Evolutionary conservation across 768 basidiomycete species (phyloP), one percentile per base, ranked within the genome.

Genomic region (Solioccasus polychromus): DNA sequence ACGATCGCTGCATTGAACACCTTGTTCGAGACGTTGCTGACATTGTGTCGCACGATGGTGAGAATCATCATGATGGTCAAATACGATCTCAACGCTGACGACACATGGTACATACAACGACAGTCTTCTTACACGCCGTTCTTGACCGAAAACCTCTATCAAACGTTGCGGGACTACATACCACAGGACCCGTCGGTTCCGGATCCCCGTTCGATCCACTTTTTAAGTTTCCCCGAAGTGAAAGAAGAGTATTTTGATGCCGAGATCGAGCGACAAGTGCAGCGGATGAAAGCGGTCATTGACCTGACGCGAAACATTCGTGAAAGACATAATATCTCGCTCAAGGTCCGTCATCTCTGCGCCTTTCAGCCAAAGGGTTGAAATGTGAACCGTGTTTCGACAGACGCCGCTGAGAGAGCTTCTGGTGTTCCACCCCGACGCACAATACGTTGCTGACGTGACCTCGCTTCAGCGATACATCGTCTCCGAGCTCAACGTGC

Each of bases 61-160:
- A 52, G 78, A 70, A 43, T 32, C 30, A 25, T 18, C 12, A 19
- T 30, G 5, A 5, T 17, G 15, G 35, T 31, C 20, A 4, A 17
- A 17, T 3, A 39, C 5, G 19, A n/a, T n/a, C 22, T 39, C 22
- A 14, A 10, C 18, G 29, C 50, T 50, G 18, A 53, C 25, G 22
- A 47, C 31, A 8, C 39, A 25, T 15, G 32, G 18, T 30, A 20
- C 35, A 25, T 14, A 2, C 8, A n/a, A n/a, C n/a, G 3, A 38
- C 54, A 95, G 94, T 95, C 95, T 1, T 94, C 96, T 8, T 99
- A 96, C 69, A 97, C 94, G 8, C 96, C 96, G 1, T 98, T 97
- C 80, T 73, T 98, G 63, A 94, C 93, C 7, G 96, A 99, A 68
- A 96, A 85, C 68, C 74, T 98, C 49, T 98, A 97, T 67, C 96